Conservation (phyloP, 306 rosid genomes). For the Abrus precatorius region DNA sequence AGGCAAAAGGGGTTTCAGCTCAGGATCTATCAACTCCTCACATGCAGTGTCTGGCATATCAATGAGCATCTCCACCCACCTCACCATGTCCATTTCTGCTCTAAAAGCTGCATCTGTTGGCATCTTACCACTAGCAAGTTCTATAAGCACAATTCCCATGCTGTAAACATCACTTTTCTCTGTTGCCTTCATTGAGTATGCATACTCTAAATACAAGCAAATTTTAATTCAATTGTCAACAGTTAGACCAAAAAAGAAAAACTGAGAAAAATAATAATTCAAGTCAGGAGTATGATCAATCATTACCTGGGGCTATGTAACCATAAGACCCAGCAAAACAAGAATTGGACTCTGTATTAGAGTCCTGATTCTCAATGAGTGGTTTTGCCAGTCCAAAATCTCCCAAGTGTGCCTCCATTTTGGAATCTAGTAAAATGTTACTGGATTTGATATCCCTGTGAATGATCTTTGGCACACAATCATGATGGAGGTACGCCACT, state of each 20-base stretch:
- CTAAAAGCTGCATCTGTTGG: constrained; percentile 79
- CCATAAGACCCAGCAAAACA: constrained; percentile 95
- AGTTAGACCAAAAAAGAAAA: neutral
- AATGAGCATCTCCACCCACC: constrained; percentile 77
- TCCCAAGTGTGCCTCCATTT: constrained; percentile 94
- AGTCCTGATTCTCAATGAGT: constrained; percentile 65
- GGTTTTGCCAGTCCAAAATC: constrained; percentile 93
- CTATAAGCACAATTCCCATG: constrained; percentile 93
- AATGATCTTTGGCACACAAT: constrained; percentile 85
- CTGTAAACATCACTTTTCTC: constrained; percentile 94
- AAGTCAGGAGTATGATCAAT: neutral
- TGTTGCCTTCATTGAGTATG: constrained; percentile 81
- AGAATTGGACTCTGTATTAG: constrained; percentile 73
- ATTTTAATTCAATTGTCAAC: constrained; percentile 2
- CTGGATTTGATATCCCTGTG: constrained; percentile 92
- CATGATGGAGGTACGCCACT: constrained; percentile 92
- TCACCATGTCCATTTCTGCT: constrained; percentile 85
- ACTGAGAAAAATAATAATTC: constrained; percentile 10
- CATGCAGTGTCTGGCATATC: constrained; percentile 53
- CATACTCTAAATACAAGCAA: constrained; percentile 65
- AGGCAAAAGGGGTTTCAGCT: constrained; percentile 64
- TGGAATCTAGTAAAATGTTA: constrained; percentile 83
- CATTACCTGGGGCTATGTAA: constrained; percentile 91
- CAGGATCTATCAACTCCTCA: constrained; percentile 72
- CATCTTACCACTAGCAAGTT: constrained; percentile 83